Conservation (phyloP, 371 early-diverging fungal genomes). For the Paraphysoderma sedebokerense region DNA sequence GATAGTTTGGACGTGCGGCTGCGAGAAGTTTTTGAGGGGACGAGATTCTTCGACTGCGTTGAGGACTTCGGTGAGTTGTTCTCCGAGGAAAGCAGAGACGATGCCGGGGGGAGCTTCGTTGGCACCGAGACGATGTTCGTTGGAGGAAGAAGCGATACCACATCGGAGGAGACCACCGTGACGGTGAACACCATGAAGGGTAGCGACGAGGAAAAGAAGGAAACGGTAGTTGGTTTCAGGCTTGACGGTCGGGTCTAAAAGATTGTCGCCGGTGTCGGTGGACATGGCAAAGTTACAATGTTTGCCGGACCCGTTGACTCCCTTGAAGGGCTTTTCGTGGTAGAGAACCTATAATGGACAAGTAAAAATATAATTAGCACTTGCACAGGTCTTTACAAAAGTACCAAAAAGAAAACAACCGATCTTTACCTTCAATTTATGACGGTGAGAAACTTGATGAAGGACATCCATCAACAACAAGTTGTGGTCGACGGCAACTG, state of each 20-base stretch:
- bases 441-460: conserved; percentile 89
- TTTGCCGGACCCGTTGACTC: conserved; percentile 96
- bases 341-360: conserved; percentile 41
- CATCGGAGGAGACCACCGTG: conserved; percentile 78
- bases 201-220: conserved; percentile 79
- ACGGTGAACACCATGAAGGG: conserved; percentile 73
- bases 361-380: too few relatives aligned
- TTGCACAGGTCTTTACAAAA: neutral
- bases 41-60: conserved; percentile 75
- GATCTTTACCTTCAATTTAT: conserved; percentile 80
- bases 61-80: conserved; percentile 83
- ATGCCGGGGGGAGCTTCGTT: conserved; percentile 96
- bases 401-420: neutral
- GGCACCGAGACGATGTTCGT: conserved; percentile 95
- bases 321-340: conserved; percentile 98
- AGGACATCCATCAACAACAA: conserved; percentile 90
- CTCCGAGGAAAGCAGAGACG: conserved; percentile 89
- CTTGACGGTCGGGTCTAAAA: conserved; percentile 78
- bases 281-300: conserved; percentile 98
- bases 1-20: conserved; percentile 67
- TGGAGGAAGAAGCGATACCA: conserved; percentile 78
- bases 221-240: conserved; percentile 94
- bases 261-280: conserved; percentile 85
- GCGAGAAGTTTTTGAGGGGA: conserved; percentile 59
- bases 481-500: conserved; percentile 97